A percentile compares a stretch with the other conserved stretches of the same genome.
phyloP scores from a whole-genome alignment of 495 filamentous ascomycete species.

The Aspergillus homomorphus region DNA sequence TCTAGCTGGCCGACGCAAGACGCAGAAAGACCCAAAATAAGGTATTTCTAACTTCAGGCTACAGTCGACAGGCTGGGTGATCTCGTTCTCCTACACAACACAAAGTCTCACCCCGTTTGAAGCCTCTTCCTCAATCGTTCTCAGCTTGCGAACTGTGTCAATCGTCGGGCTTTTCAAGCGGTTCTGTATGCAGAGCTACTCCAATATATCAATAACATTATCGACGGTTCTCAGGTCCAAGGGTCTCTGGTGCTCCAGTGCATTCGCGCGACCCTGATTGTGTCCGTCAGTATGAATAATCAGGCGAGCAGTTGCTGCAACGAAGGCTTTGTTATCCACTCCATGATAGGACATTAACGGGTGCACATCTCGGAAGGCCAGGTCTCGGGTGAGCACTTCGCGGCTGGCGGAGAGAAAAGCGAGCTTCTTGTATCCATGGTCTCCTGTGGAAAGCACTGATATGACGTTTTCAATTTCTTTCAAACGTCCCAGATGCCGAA shows the following conservation, averaged over 20 bases:
- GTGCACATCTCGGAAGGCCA: slow-evolving; percentile 31
- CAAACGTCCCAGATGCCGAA: slow-evolving; percentile 28
- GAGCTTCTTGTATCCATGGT: slow-evolving; percentile 43
- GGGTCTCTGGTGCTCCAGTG: slow-evolving; percentile 33
- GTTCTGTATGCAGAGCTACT: slow-evolving; percentile 28
- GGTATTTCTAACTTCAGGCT: slow-evolving; percentile 27
- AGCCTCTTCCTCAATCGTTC: slow-evolving; percentile 1
- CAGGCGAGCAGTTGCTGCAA: slow-evolving; percentile 39
- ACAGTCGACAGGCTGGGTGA: background rate
- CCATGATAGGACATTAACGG: slow-evolving; percentile 44
- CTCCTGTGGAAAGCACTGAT: slow-evolving; percentile 25
- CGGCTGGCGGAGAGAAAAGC: slow-evolving; percentile 43
- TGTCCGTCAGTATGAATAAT: slow-evolving; percentile 43
- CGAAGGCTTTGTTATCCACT: slow-evolving; percentile 51
- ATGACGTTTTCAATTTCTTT: slow-evolving; percentile 15
- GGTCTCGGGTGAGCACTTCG: slow-evolving; percentile 40
- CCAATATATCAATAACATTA: slow-evolving; percentile 35
- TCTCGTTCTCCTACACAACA: background rate
- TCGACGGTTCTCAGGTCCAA: slow-evolving; percentile 25
- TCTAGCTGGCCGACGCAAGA: slow-evolving; percentile 18
- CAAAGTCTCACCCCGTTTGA: background rate
- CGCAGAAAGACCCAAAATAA: slow-evolving; percentile 39
- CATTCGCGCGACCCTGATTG: slow-evolving; percentile 18
- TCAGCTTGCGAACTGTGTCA: background rate
- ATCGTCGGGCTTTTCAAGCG: background rate